Evolutionary conservation across 2,329 filamentous ascomycete species (phyloP), one percentile per base, ranked within the genome.

Genomic region (Fusarium guadeloupense): DNA sequence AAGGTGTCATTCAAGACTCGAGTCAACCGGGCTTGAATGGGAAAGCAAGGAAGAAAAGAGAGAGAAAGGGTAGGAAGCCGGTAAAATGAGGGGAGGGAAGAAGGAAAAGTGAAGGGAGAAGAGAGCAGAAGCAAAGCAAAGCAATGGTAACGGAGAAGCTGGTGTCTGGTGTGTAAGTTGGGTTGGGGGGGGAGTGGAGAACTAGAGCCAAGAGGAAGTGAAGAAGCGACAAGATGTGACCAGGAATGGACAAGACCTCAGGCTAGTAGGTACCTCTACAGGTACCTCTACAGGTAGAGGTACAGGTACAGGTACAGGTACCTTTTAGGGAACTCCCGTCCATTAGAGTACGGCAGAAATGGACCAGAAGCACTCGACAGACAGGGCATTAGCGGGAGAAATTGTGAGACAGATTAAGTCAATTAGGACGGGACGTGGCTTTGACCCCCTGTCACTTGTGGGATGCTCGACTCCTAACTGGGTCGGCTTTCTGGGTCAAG

Each of bases 221-320:
- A 68, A n/a, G n/a, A n/a, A n/a, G n/a, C n/a, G 66, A 68, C 63
- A 69, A 61, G 66, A 63, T 64, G 56, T 62, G 59, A 68, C 60
- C 54, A 62, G 59, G 62, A 54, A 69, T 60, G 55, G 59, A 51
- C 41, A 47, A n/a, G n/a, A n/a, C n/a, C n/a, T n/a, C n/a, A n/a
- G n/a, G n/a, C n/a, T n/a, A n/a, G n/a, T n/a, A n/a, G n/a, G n/a
- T n/a, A n/a, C n/a, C n/a, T n/a, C n/a, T n/a, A n/a, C n/a, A n/a
- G n/a, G n/a, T n/a, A n/a, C n/a, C n/a, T n/a, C n/a, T n/a, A n/a
- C n/a, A n/a, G n/a, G n/a, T n/a, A n/a, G n/a, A n/a, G n/a, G n/a
- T 33, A 19, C 52, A 33, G 28, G 52, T 55, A 57, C 60, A 45
- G 47, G 17, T 38, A 37, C 28, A 21, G n/a, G 44, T 54, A 62